Conservation (phyloP, 73 alveolate genomes). For the Urostyla sp. region DNA sequence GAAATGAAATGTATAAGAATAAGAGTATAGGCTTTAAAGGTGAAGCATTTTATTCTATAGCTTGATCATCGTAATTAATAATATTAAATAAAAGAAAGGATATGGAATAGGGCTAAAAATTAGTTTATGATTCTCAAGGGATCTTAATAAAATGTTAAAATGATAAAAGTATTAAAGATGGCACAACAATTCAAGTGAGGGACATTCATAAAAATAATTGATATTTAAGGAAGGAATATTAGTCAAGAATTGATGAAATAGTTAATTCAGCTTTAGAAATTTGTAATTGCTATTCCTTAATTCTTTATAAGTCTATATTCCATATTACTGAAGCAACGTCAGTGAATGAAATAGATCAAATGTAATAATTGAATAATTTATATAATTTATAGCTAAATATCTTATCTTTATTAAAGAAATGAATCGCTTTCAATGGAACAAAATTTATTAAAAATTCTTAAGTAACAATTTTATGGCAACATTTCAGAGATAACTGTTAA, state of each 20-base stretch:
- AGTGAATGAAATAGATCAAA: too few species aligned
- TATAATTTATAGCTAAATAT: too few species aligned
- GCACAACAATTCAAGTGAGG: constrained; percentile 44
- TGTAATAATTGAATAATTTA: too few species aligned
- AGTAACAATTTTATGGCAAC: too few species aligned
- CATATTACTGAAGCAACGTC: too few species aligned
- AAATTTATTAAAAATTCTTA: too few species aligned
- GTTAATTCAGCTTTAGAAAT: constrained; percentile 1
- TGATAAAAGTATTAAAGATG: constrained; percentile 1
- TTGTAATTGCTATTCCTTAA: constrained; percentile 9
- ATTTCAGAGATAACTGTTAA: too few species aligned
- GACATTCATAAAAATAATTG: constrained; percentile 24
- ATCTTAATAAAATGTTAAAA: neutral
- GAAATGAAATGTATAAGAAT: constrained; percentile 17
- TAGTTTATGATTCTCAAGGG: neutral
- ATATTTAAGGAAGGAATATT: neutral
- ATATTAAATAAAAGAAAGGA: neutral
- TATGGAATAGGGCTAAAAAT: neutral
- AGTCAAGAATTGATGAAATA: neutral
- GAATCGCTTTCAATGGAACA: too few species aligned
- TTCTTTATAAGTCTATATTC: constrained; percentile 33
- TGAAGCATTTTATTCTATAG: constrained; percentile 45
- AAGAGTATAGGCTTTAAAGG: constrained; percentile 54
- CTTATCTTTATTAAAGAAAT: too few species aligned
- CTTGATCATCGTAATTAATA: constrained; percentile 30